Evolutionary conservation across 2,329 filamentous ascomycete genomes (phyloP), one percentile per base, ranked within the genome.

Genomic region (Tolypocladium pustulatum): DNA sequence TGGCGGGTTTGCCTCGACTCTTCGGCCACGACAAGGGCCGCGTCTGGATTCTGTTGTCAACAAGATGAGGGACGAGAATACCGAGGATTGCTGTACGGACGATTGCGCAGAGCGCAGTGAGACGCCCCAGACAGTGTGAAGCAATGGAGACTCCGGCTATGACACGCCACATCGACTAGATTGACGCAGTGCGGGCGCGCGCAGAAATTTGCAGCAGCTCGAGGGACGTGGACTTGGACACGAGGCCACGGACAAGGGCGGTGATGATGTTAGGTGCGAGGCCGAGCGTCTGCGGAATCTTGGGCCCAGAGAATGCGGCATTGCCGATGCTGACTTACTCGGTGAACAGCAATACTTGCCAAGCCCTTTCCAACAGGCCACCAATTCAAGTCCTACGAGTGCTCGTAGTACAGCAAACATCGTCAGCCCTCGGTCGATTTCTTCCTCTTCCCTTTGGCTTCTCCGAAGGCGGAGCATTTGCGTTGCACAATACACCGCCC

Each of bases 91-190:
- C 81, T 54, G 86, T 83, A 3, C 84, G 83, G 55, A 89, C 76
- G 65, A 83, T 85, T 66, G 88, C 85, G 60, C 87, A 79, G 51
- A 88, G 15, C 89, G 68, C 68, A 90, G 86, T 77, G 88, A 88
- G 64, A 85, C 72, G 2, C 84, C 69, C 10, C 67, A 60, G 1
- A 65, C 32, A 25, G 67, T 61, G 34, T 67, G 68, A 17, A 4
- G 13, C 37, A 17, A 72, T 62, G 4, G 63, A 58, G 1, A 63
- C 63, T 2, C 70, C 69, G 1, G 71, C 75, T 74, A 82, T 65
- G 72, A 82, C 66, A 75, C 78, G 66, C 78, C 81, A 89, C 84
- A 65, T 90, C 87, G 64, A 86, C 88, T 9, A 89, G 83, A 72
- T 89, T 87, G 63, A 85, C 80, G 59, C 87, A 80, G 68, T 89